A percentile compares a stretch with the other conserved stretches of the same genome.
Evolutionary conservation across 176 grass and related monocot species (phyloP).

Genomic region (Musa itinerans): DNA sequence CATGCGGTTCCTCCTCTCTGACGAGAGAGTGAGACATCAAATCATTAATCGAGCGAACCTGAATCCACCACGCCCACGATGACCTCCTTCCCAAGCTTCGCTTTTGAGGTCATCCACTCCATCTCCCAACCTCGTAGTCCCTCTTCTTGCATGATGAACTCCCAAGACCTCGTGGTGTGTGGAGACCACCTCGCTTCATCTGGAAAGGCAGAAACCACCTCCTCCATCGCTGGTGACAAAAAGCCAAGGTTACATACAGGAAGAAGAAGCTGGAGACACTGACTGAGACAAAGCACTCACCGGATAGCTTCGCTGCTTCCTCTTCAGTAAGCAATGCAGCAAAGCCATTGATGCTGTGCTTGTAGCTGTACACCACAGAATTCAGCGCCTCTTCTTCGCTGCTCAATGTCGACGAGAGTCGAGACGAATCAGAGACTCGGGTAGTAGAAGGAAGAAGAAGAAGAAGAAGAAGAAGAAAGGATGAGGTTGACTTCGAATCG

Average conservation of each 20-base stretch:
- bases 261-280: background rate
- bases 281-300: slow-evolving; percentile 9
- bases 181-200: slow-evolving; percentile 53
- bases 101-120: slow-evolving; percentile 33
- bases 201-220: slow-evolving; percentile 55
- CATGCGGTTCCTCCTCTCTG: too few relatives aligned
- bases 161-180: slow-evolving; percentile 94
- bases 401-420: background rate
- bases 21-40: too few relatives aligned
- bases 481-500: background rate
- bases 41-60: slow-evolving; percentile 25
- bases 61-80: slow-evolving; percentile 93
- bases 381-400: slow-evolving; percentile 51
- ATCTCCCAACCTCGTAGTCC: slow-evolving; percentile 13
- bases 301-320: slow-evolving; percentile 47
- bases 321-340: slow-evolving; percentile 59
- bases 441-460: background rate
- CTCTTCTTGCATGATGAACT: slow-evolving; percentile 66
- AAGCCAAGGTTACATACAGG: background rate
- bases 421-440: background rate
- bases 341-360: slow-evolving; percentile 86
- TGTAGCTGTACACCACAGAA: slow-evolving; percentile 88
- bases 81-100: slow-evolving; percentile 37
- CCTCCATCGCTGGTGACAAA: slow-evolving; percentile 34
- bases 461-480: background rate